Base-by-base conservation (phyloP, 192 early-diverging fungal species). In the Backusella morwellensis region DNA sequence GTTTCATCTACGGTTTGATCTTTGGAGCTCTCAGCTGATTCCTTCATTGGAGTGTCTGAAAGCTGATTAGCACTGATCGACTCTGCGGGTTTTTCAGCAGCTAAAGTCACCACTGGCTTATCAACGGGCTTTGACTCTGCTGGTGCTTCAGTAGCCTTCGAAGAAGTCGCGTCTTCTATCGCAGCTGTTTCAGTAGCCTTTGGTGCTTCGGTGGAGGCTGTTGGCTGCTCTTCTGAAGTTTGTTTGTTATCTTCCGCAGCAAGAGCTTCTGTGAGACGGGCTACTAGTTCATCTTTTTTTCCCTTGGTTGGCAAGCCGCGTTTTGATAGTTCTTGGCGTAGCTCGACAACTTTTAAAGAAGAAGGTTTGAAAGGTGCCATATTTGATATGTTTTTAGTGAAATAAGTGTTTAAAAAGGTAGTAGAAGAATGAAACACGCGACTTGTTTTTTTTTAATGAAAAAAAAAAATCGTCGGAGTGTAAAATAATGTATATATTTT, bases 231-330 rank as follows among this genome's bases (percentile, higher is more conserved):
- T n/a, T 69, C 2, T 38, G 50, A 0, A 26, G 11, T 8, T 42
- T 38, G 7, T 23, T 41, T 21, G 5, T 11, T 47, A 12, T 40
- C 2, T 17, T 79, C 67, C 32, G 38, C 38, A 19, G 47, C 42
- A 34, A 91, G 68, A 4, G 88, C 89, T 70, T 90, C 87, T 69
- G 88, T 85, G 6, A 93, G 81, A 23, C 92, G 88, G 42, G 87
- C 76, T 8, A 92, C 81, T 21, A 93, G 70, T 8, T 91, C 92
- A 66, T 90, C 89, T 73, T 92, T 93, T 67, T 90, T 82, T 3
- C 92, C 92, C 29, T 83, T 88, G 0, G 85, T 92, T 12, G 91
- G 47, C 32, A 92, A 73, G 15, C 83, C 83, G 38, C 89, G 87
- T 35, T 82, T 79, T 6, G 83, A 73, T 6, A 93, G 83, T 75